Conservation (phyloP, 192 early-diverging fungal species). For the Dimargaris cristalligena region DNA sequence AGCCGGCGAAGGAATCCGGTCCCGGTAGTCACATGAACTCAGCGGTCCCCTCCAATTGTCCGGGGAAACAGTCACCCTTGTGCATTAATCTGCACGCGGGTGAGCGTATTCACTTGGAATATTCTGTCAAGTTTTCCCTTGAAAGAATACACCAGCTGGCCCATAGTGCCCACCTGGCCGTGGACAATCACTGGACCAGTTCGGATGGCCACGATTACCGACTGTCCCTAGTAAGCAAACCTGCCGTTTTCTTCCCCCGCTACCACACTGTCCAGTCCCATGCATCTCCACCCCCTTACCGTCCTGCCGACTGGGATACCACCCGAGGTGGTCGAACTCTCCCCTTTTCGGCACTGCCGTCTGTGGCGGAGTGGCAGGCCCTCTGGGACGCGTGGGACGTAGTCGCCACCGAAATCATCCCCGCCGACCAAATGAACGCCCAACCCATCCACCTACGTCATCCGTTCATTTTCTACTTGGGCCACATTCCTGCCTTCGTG, state of each 20-base stretch:
- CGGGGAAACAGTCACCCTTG: constrained; percentile 13
- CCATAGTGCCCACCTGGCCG: constrained; percentile 22
- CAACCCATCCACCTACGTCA: constrained; percentile 72
- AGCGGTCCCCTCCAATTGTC: not conserved
- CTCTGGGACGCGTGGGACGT: constrained; percentile 74
- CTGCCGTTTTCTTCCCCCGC: constrained; percentile 26
- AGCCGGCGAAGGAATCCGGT: not conserved
- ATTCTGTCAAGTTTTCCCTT: constrained; percentile 65
- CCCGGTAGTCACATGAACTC: not conserved
- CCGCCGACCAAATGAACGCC: constrained; percentile 31
- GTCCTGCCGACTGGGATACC: not conserved
- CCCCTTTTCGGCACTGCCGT: constrained; percentile 29
- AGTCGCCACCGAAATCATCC: constrained; percentile 44
- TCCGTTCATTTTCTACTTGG: constrained; percentile 81
- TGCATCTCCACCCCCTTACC: not conserved
- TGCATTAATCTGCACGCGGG: constrained; percentile 37
- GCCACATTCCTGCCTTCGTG: constrained; percentile 60
- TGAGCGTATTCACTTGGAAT: constrained; percentile 80
- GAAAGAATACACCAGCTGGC: constrained; percentile 36
- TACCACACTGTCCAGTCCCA: not conserved
- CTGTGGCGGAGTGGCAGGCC: constrained; percentile 49
- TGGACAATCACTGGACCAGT: constrained; percentile 35
- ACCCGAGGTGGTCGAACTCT: not conserved
- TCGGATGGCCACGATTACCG: constrained; percentile 32
- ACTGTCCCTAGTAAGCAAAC: constrained; percentile 37